Percentiles rank a stretch among this genome's conserved stretches.
Evolutionary conservation across 2,329 filamentous ascomycete species (phyloP).

Genomic region (Grosmannia huntii): DNA sequence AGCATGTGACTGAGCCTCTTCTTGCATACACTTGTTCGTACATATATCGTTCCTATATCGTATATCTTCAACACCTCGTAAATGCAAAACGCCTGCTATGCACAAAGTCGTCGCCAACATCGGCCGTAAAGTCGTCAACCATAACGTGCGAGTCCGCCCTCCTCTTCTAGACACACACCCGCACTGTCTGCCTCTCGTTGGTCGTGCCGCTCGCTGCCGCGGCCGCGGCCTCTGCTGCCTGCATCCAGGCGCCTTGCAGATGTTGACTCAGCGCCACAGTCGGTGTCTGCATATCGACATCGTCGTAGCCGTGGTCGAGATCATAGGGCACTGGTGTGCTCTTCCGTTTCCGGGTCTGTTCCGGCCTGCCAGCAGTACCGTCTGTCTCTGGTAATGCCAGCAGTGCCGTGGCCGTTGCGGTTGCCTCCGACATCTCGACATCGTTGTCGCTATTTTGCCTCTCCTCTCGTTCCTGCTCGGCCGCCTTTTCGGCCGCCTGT

Average conservation of each 20-base stretch:
- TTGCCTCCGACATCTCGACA: not conserved
- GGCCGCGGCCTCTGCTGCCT: conserved; percentile 17
- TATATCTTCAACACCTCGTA: too few relatives aligned
- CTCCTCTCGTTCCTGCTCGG: not conserved
- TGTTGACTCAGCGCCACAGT: conserved; percentile 4
- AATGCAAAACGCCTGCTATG: too few relatives aligned
- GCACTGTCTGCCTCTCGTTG: too few relatives aligned
- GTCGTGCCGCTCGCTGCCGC: not conserved
- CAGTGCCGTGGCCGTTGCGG: too few relatives aligned
- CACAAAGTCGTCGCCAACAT: too few relatives aligned
- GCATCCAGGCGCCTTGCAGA: conserved; percentile 8
- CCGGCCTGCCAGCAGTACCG: not conserved
- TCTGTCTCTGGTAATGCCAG: too few relatives aligned
- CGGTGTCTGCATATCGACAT: conserved; percentile 8
- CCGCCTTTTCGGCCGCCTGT: conserved; percentile 8
- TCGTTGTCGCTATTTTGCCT: not conserved
- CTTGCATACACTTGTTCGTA: too few relatives aligned
- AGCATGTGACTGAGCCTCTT: too few relatives aligned
- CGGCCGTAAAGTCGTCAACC: too few relatives aligned
- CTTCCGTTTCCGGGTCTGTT: conserved; percentile 8
- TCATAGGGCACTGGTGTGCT: conserved; percentile 10
- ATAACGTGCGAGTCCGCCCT: too few relatives aligned
- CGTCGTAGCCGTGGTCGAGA: conserved; percentile 3
- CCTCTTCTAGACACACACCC: too few relatives aligned
- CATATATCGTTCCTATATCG: too few relatives aligned